Evolutionary conservation across 139 green algal species (phyloP), one percentile per base, ranked within the genome.

Genomic region (Picochlorum sp.): DNA sequence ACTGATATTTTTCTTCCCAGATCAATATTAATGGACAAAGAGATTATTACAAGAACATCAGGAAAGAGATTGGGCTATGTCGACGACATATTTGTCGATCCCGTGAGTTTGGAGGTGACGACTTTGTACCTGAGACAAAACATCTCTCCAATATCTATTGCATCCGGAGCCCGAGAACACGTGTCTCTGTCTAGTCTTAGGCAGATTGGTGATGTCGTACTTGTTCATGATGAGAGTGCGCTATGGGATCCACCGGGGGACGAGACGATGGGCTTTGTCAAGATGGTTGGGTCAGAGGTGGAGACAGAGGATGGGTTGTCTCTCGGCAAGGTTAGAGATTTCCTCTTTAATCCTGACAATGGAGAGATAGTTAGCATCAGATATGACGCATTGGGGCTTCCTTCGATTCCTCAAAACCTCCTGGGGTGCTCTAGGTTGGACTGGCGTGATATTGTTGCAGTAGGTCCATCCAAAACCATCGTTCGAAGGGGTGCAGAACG

Each of bases 201-300:
- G 4, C 81, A 92, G 69, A 84, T 91, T 45, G 81, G 82, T 44
- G 86, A 92, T 54, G 86, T 92, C 4, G 66, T 91, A 30, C 76
- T 92, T 26, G 82, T 92, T 23, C 77, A 91, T 52, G 78, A 92
- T 58, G 78, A 88, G 62, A 55, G 10, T 2, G 78, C 69, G 20
- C 49, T 86, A 38, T 65, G 63, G 54, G 73, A 83, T 45, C 68
- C 72, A 45, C 63, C 75, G 4, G 62, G 78, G 5, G 78, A 85
- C 49, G 70, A 76, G 8, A 52, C 65, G 4, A 14, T 51, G 28
- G 80, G 82, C 15, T 84, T 81, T 63, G 63, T 75, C 9, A 60
- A 77, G 24, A 75, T 90, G 21, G 45, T 81, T 20, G 81, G 84
- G 5, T 65, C 79, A 56, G 79, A 84, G n/a, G 80, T 92, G 4